A percentile compares a stretch with the other conserved stretches of the same genome.
Evolutionary conservation across 148 eudicot genomes (phyloP).

Genomic region (Vaccinium myrtillus): DNA sequence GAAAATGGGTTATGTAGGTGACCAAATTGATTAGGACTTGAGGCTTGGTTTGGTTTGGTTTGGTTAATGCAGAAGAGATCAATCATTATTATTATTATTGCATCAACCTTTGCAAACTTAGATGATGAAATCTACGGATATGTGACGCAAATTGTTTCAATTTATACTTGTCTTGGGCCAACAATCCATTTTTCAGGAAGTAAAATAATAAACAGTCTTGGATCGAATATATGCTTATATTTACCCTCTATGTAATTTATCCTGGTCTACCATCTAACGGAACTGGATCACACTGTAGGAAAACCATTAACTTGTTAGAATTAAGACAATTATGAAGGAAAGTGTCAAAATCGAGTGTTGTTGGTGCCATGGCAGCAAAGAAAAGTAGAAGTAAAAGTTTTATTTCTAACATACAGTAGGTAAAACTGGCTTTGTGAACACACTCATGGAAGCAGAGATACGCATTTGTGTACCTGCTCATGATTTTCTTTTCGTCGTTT

Average conservation of each 20-base stretch:
- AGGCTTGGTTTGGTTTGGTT: neutral
- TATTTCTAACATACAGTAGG: neutral
- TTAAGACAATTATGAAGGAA: neutral
- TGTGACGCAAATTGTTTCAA: neutral
- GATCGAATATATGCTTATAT: neutral
- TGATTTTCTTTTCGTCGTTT: no score
- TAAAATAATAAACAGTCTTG: neutral
- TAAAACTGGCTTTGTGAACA: neutral
- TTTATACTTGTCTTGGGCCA: neutral
- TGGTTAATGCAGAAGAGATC: neutral
- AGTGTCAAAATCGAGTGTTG: neutral
- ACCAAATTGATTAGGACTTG: neutral
- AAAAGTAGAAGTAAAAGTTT: no score
- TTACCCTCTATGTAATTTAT: neutral
- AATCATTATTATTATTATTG: neutral
- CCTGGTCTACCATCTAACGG: neutral
- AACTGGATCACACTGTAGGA: neutral
- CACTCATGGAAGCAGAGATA: neutral
- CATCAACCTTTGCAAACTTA: neutral
- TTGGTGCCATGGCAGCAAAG: neutral
- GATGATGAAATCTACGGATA: neutral
- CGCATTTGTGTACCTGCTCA: neutral
- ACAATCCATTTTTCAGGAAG: neutral
- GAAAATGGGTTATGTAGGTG: neutral
- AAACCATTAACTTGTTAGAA: neutral